Percentiles rank a stretch among this genome's conserved stretches.
These are phyloP conservation scores for Lentinula detonsa DNA, from an alignment of 768 basidiomycete species.

Conservation along the genomic window DNA sequence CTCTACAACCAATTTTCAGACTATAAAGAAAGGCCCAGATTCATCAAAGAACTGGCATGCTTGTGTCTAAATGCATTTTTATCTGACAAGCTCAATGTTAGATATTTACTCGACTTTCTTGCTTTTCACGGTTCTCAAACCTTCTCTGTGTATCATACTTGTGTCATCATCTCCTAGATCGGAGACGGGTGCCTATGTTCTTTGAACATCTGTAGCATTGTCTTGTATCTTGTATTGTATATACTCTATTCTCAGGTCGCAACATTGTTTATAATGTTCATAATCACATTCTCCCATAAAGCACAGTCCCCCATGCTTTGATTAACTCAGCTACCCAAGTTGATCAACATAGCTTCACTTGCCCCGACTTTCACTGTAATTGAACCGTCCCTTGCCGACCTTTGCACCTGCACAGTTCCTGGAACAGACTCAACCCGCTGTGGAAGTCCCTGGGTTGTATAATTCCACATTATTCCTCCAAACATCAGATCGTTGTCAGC, in stretches of 20 bases:
- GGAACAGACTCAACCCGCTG: background rate
- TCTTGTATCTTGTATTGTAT: background rate
- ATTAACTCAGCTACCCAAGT: background rate
- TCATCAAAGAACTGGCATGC: background rate
- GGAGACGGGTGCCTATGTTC: background rate
- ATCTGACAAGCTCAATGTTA: no score
- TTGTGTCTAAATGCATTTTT: background rate
- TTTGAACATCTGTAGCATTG: background rate
- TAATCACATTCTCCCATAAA: no score
- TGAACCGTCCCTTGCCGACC: background rate
- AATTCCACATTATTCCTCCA: conserved; percentile 5
- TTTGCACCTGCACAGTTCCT: background rate
- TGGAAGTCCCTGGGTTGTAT: background rate
- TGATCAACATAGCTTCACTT: conserved; percentile 1
- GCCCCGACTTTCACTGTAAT: background rate
- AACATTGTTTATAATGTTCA: background rate
- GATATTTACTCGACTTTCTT: no score
- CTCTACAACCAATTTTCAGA: background rate
- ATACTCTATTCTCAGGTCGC: background rate
- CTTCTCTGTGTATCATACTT: background rate
- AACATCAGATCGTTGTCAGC: background rate
- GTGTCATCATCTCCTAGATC: background rate
- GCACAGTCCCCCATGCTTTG: no score
- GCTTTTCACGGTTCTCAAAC: background rate
- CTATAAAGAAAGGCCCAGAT: background rate